phyloP scores from a whole-genome alignment of 1,139 yeast species.

The Lodderomyces theae region DNA sequence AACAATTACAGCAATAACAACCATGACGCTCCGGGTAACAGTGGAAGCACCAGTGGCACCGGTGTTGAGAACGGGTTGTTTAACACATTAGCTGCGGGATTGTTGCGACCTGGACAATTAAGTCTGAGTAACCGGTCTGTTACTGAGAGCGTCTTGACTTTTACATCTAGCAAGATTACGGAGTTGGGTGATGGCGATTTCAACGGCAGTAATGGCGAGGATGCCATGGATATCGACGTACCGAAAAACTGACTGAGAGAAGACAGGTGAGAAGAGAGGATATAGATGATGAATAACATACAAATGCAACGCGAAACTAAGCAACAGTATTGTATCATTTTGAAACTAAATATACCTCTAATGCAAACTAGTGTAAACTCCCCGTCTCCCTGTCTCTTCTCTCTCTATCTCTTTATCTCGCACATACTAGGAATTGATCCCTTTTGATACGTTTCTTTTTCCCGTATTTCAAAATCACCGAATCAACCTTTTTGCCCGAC shows the following conservation, averaged over 20 bases:
- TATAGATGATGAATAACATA: background rate
- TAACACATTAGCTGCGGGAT: conserved; percentile 7
- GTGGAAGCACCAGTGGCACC: background rate
- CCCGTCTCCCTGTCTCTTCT: background rate
- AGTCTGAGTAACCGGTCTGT: conserved; percentile 29
- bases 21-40: conserved; percentile 18
- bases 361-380: background rate
- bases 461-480: conserved; percentile 73
- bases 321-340: no score
- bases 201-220: conserved; percentile 8
- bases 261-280: background rate
- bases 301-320: no score
- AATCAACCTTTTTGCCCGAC: conserved; percentile 59
- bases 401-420: conserved; percentile 14
- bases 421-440: conserved; percentile 25
- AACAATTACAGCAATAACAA: conserved; percentile 2
- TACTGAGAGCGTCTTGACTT: conserved; percentile 28
- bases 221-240: background rate
- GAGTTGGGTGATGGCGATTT: conserved; percentile 10
- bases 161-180: conserved; percentile 8
- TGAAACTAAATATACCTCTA: no score
- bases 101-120: conserved; percentile 32
- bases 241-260: background rate
- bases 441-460: conserved; percentile 59
- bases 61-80: conserved; percentile 22